phyloP scores from a whole-genome alignment of 768 basidiomycete species.

The Lenzites betulinus region DNA sequence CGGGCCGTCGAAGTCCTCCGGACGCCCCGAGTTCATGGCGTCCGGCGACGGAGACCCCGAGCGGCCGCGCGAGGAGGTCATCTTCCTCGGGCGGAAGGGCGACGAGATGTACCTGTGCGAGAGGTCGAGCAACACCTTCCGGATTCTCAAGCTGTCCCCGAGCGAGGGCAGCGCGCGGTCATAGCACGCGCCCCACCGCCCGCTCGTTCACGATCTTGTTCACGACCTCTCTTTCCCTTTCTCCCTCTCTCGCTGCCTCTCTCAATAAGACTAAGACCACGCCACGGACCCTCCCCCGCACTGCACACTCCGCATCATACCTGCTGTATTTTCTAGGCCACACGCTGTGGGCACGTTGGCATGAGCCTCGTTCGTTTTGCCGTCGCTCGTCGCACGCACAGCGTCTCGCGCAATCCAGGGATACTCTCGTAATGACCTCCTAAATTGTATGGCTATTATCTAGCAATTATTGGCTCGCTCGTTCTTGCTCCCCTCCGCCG shows the following conservation, averaged over 20 bases:
- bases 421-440: slow-evolving; percentile 9
- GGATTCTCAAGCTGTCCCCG: slow-evolving; percentile 71
- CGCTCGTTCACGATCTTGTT: neutral
- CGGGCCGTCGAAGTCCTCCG: slow-evolving; percentile 48
- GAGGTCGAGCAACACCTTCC: slow-evolving; percentile 69
- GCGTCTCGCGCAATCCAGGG: neutral
- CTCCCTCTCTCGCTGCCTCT: neutral
- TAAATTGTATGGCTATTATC: slow-evolving; percentile 14
- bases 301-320: slow-evolving; percentile 12
- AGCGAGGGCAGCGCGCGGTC: slow-evolving; percentile 13
- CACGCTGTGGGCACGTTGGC: slow-evolving; percentile 6
- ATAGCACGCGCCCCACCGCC: slow-evolving; percentile 12
- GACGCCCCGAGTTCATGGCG: slow-evolving; percentile 52
- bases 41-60: slow-evolving; percentile 54
- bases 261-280: neutral
- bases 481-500: too few species aligned
- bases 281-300: slow-evolving; percentile 11
- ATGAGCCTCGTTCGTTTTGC: neutral
- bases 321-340: slow-evolving; percentile 23
- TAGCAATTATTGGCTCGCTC: slow-evolving; percentile 2
- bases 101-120: slow-evolving; percentile 85
- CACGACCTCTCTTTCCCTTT: slow-evolving; percentile 12
- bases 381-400: slow-evolving; percentile 1
- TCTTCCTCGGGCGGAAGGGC: slow-evolving; percentile 76
- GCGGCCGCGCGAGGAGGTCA: slow-evolving; percentile 62